Base-by-base conservation (phyloP, 768 basidiomycete genomes). In the Boletus barrowsii region DNA sequence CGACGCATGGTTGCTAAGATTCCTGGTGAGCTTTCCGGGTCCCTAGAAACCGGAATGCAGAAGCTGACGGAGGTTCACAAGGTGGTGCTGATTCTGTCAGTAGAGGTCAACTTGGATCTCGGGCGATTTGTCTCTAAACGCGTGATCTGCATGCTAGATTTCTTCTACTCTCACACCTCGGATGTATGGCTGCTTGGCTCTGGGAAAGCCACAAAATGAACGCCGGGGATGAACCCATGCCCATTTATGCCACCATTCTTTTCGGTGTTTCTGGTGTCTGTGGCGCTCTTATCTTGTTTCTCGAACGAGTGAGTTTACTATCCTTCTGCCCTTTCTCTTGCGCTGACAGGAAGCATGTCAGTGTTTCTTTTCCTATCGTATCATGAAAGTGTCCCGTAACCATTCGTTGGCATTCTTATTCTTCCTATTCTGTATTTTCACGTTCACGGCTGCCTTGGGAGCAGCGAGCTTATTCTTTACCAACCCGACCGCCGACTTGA, bases 391-490 rank as follows among this genome's bases (percentile, higher is more conserved):
- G 15, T 63, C 62, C 49, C 37, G 56, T 13, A 64, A 54, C 32
- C 55, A 60, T 15, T 3, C 58, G 4, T 42, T 66, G 20, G 45
- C 54, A n/a, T 53, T 61, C 10, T 5, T 46, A 17, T 46, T 56
- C 39, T 61, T 61, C 10, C 26, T 57, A 32, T 39, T 43, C 13
- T 66, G 62, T 47, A 44, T 63, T 5, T 58, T 65, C 47, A 47
- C 62, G 11, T 61, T 66, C 24, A 64, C 59, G n/a, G 59, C 49
- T 47, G 62, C 59, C 33, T 51, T 63, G 55, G 64, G 65, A 1
- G 59, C 55, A 13, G 59, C 62, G 3, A 49, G 54, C 18, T n/a
- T 42, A 40, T 66, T 66, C 36, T 65, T 66, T 35, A 36, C 55
- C 6, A 24, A 30, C 18, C 17, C 29, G 4, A 56, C 44, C 6